phyloP scores from a whole-genome alignment of 2,329 filamentous ascomycete genomes.

The Penicillium paneum region DNA sequence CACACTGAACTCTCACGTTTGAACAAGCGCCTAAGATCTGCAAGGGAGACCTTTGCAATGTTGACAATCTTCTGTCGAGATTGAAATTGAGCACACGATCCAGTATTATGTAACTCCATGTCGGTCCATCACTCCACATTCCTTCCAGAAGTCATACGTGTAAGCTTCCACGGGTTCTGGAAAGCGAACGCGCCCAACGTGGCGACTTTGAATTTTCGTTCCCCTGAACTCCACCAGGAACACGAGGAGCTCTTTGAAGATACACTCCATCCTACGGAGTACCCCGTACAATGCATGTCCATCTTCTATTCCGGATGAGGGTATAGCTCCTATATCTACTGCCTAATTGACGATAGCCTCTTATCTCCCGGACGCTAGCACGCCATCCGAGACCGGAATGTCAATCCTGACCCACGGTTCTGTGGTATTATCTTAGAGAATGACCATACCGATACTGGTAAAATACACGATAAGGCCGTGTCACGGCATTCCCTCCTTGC shows the following conservation, averaged over 20 bases:
- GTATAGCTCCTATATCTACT: background rate
- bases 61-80: background rate
- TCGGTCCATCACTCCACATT: background rate
- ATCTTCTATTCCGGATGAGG: background rate
- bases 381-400: slow-evolving; percentile 24
- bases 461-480: slow-evolving; percentile 1
- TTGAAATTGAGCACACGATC: background rate
- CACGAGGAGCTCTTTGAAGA: background rate
- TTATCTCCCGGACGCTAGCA: slow-evolving; percentile 16
- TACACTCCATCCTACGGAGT: background rate
- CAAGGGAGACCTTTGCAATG: slow-evolving; percentile 4
- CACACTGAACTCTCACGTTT: slow-evolving; percentile 7
- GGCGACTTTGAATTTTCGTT: slow-evolving; percentile 5
- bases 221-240: slow-evolving; percentile 8
- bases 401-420: slow-evolving; percentile 23
- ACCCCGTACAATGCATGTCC: background rate
- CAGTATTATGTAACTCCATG: background rate
- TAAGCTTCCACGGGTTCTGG: slow-evolving; percentile 9
- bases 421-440: background rate
- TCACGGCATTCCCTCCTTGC: slow-evolving; percentile 14
- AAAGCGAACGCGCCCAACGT: slow-evolving; percentile 4
- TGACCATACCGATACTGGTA: background rate
- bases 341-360: slow-evolving; percentile 6
- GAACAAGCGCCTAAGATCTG: slow-evolving; percentile 9
- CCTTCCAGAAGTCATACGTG: slow-evolving; percentile 9